Evolutionary conservation across 139 green algal species (phyloP).

Genomic region (Deuterostichococcus epilithicus): DNA sequence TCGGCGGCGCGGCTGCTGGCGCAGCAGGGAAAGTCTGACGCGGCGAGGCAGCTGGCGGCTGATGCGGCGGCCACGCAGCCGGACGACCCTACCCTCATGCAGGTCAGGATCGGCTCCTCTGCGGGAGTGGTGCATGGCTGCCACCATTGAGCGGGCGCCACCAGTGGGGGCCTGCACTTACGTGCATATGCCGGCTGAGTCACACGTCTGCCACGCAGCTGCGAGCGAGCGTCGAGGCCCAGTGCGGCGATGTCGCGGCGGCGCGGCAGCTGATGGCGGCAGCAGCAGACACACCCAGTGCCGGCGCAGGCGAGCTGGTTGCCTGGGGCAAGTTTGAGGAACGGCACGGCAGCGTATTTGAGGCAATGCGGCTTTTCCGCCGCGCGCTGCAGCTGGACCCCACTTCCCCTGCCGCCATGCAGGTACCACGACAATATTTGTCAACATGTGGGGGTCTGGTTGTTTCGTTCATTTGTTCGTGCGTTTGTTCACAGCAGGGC

Average conservation of each 20-base stretch:
- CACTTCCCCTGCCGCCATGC: slow-evolving; percentile 22
- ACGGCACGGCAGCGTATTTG: background rate
- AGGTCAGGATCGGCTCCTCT: background rate
- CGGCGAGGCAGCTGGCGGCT: background rate
- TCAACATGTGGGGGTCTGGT: background rate
- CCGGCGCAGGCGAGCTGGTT: background rate
- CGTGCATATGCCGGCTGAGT: background rate
- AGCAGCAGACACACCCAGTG: background rate
- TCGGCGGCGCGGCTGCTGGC: background rate
- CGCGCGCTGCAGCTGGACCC: slow-evolving; percentile 23
- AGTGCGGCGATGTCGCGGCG: background rate
- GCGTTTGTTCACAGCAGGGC: slow-evolving; percentile 8
- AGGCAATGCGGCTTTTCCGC: slow-evolving; percentile 33
- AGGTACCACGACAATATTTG: slow-evolving; percentile 5
- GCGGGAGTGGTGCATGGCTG: background rate
- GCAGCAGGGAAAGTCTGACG: background rate
- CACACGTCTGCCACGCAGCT: background rate
- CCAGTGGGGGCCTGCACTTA: background rate
- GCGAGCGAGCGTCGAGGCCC: background rate
- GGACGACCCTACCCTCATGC: background rate
- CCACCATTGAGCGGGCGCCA: background rate
- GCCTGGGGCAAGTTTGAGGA: slow-evolving; percentile 18
- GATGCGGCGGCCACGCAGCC: background rate
- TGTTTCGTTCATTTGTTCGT: background rate
- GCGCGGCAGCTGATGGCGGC: background rate